Conservation (phyloP, 2,329 filamentous ascomycete genomes). For the Paecilomyces sp. region DNA sequence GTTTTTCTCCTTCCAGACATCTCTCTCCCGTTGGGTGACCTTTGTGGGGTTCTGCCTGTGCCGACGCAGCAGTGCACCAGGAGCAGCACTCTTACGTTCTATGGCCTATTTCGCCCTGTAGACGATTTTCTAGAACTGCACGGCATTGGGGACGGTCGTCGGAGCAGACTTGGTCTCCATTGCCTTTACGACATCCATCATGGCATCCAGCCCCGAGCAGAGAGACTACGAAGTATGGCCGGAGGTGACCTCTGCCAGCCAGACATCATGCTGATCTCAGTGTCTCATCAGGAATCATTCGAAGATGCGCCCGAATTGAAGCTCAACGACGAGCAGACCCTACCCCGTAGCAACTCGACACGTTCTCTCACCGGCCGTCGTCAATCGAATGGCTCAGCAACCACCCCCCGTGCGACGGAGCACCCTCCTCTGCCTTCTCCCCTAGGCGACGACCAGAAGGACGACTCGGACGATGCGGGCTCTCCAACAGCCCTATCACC, state of each 20-base stretch:
- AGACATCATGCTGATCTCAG: slow-evolving; percentile 5
- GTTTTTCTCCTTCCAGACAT: not conserved
- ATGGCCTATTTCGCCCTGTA: slow-evolving; percentile 6
- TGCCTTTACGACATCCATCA: slow-evolving; percentile 13
- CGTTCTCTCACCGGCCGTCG: slow-evolving; percentile 53
- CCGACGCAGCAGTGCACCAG: not conserved
- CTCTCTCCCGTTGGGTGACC: not conserved
- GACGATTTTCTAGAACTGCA: not conserved
- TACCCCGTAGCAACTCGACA: slow-evolving; percentile 42
- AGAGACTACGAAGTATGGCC: slow-evolving; percentile 34
- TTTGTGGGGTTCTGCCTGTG: not conserved
- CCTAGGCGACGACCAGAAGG: slow-evolving; percentile 11
- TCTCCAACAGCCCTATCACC: slow-evolving; percentile 17
- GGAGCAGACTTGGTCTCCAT: not conserved
- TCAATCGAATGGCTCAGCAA: slow-evolving; percentile 29
- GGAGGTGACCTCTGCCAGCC: slow-evolving; percentile 5
- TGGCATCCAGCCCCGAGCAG: slow-evolving; percentile 32
- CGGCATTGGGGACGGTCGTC: slow-evolving; percentile 4
- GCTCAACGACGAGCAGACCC: slow-evolving; percentile 19
- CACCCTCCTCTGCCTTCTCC: slow-evolving; percentile 20
- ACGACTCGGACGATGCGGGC: slow-evolving; percentile 11
- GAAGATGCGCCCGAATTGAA: slow-evolving; percentile 63
- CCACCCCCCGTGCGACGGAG: slow-evolving; percentile 30
- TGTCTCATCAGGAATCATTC: slow-evolving; percentile 59
- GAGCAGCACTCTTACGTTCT: slow-evolving; percentile 1